Evolutionary conservation across 2,329 filamentous ascomycete species (phyloP).

Genomic region (Epichloe sp.): DNA sequence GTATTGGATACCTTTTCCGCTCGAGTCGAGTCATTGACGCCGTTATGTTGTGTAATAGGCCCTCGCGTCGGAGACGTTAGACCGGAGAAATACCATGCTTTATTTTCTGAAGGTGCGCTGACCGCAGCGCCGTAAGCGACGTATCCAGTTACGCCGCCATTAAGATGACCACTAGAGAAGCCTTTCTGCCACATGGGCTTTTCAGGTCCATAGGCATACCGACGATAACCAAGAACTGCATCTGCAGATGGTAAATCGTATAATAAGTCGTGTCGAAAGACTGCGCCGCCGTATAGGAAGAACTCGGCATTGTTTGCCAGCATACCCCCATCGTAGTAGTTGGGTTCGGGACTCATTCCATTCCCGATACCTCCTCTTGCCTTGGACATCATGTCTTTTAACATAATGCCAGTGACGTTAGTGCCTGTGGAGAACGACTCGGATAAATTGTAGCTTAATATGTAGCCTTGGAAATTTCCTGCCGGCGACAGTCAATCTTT

Average conservation of each 20-base stretch:
- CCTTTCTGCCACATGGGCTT: constrained; percentile 29
- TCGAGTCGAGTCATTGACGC: constrained; percentile 20
- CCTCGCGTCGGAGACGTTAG: constrained; percentile 38
- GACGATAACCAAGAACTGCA: constrained; percentile 36
- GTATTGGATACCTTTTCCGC: constrained; percentile 37
- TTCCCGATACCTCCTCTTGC: constrained; percentile 32
- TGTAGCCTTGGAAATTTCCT: constrained; percentile 39
- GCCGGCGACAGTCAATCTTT: constrained; percentile 3
- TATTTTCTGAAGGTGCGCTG: constrained; percentile 55
- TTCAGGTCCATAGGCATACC: constrained; percentile 35
- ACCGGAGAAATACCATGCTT: constrained; percentile 60
- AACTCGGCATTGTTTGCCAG: constrained; percentile 52
- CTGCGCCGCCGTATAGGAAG: constrained; percentile 48
- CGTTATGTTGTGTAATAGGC: constrained; percentile 27
- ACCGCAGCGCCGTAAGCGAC: constrained; percentile 50
- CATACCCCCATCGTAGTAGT: constrained; percentile 49
- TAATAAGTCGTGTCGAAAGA: constrained; percentile 23
- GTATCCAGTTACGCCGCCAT: constrained; percentile 41
- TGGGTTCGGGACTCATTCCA: constrained; percentile 39
- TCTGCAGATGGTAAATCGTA: constrained; percentile 28
- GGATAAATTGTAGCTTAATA: constrained; percentile 47
- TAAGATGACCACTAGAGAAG: constrained; percentile 29
- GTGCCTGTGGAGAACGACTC: constrained; percentile 35
- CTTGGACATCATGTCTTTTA: constrained; percentile 30
- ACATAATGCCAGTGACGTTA: constrained; percentile 41